Conservation (phyloP, 176 grass and related monocot genomes). For the Pontederia crassipes region DNA sequence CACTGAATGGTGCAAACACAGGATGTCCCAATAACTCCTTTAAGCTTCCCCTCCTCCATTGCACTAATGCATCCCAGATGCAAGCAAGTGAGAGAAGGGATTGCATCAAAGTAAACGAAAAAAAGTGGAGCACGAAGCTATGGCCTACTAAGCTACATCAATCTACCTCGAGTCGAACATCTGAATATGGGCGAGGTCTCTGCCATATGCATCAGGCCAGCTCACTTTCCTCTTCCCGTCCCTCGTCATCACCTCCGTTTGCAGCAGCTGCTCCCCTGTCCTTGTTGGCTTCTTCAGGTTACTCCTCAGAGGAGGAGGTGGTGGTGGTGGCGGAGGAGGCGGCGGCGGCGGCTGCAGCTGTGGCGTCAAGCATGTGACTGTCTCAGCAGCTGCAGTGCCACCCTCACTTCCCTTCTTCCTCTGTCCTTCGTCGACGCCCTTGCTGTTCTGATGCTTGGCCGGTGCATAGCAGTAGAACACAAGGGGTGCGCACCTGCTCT, state of each 20-base stretch:
- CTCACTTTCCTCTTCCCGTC: conserved; percentile 31
- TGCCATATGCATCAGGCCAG: conserved; percentile 36
- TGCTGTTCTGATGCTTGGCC: not conserved
- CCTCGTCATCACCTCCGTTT: conserved; percentile 3
- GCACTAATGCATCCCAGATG: conserved; percentile 7
- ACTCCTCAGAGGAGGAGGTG: conserved; percentile 13
- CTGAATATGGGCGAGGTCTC: conserved; percentile 30
- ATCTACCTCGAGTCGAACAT: conserved; percentile 28
- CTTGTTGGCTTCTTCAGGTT: conserved; percentile 14
- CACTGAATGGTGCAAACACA: conserved; percentile 34
- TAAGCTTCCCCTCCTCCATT: conserved; percentile 17
- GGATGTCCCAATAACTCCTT: conserved; percentile 9
- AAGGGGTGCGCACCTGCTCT: conserved; percentile 1
- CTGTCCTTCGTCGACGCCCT: not conserved
- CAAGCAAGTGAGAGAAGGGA: not conserved
- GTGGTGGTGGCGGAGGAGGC: conserved; percentile 1
- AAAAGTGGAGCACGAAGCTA: no score
- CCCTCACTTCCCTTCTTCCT: conserved; percentile 3
- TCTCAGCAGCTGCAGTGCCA: not conserved
- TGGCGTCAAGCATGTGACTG: not conserved
- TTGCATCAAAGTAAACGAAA: not conserved
- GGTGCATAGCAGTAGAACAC: conserved; percentile 21
- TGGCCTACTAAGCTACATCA: not conserved
- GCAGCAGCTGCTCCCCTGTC: not conserved
- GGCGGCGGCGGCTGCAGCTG: not conserved